Evolutionary conservation across 1,284 basidiomycete species (phyloP).

Genomic region (Ceratobasidium sp.): DNA sequence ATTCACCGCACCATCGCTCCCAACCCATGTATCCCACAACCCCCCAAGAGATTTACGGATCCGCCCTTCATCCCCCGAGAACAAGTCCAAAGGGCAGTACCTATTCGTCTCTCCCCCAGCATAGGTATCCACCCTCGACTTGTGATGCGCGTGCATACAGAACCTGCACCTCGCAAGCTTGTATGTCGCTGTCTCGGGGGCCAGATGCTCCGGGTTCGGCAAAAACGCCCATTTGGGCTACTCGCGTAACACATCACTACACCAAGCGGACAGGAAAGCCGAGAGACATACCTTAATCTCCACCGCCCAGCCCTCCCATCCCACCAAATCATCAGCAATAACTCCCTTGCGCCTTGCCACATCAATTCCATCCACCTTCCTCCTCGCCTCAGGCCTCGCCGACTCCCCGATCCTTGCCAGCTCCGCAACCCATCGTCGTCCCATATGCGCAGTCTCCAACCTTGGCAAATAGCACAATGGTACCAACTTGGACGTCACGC

Average conservation of each 20-base stretch:
- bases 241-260: not conserved
- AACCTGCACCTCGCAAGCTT: slow-evolving; percentile 84
- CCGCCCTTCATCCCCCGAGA: slow-evolving; percentile 70
- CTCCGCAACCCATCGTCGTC: slow-evolving; percentile 68
- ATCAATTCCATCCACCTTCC: slow-evolving; percentile 68
- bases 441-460: slow-evolving; percentile 64
- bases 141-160: slow-evolving; percentile 83
- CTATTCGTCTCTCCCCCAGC: slow-evolving; percentile 51
- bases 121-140: slow-evolving; percentile 58
- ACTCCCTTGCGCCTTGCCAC: slow-evolving; percentile 64
- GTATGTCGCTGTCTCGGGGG: slow-evolving; percentile 63
- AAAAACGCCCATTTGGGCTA: slow-evolving; percentile 97
- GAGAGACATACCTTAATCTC: slow-evolving; percentile 82
- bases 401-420: slow-evolving; percentile 62
- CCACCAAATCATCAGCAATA: slow-evolving; percentile 79
- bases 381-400: slow-evolving; percentile 66
- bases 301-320: slow-evolving; percentile 69
- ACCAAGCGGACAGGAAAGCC: not conserved
- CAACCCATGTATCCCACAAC: slow-evolving; percentile 79
- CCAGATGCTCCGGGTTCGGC: slow-evolving; percentile 68
- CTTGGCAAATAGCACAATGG: slow-evolving; percentile 67
- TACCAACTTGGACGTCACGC: slow-evolving; percentile 69
- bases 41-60: slow-evolving; percentile 69
- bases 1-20: slow-evolving; percentile 72
- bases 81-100: slow-evolving; percentile 91